Percentiles rank a stretch among this genome's conserved stretches.
These are phyloP conservation scores for Hypoxylon sp. DNA, from an alignment of 2,329 filamentous ascomycete genomes.

Conservation along the genomic window DNA sequence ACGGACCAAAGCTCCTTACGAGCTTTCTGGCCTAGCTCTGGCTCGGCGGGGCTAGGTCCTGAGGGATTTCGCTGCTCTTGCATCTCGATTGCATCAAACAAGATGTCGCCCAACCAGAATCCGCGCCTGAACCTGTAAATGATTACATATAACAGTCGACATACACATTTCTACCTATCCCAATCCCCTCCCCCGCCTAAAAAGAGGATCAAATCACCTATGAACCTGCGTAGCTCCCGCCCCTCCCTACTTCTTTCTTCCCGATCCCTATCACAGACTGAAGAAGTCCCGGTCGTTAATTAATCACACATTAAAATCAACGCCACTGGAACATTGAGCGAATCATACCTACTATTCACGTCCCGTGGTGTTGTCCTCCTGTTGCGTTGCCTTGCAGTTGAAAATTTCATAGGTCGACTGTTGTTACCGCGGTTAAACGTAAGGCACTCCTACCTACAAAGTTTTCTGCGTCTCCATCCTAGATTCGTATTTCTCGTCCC, in stretches of 20 bases:
- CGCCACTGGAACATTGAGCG: constrained; percentile 29
- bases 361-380: constrained; percentile 28
- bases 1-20: constrained; percentile 40
- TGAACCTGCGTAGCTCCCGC: constrained; percentile 8
- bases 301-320: constrained; percentile 33
- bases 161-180: constrained; percentile 2
- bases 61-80: constrained; percentile 43
- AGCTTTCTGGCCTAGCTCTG: constrained; percentile 15
- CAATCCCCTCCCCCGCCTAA: constrained; percentile 20
- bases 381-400: constrained; percentile 16
- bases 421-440: constrained; percentile 24
- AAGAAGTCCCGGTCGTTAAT: constrained; percentile 24
- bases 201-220: constrained; percentile 22
- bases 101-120: constrained; percentile 28
- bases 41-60: constrained; percentile 26
- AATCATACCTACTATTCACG: constrained; percentile 33
- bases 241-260: constrained; percentile 19
- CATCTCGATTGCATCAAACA: constrained; percentile 43
- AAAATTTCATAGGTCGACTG: constrained; percentile 24
- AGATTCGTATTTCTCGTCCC: neutral
- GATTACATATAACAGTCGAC: constrained; percentile 20
- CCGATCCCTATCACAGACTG: constrained; percentile 22
- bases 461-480: constrained; percentile 1
- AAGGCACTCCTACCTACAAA: constrained; percentile 20
- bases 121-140: constrained; percentile 20